phyloP scores from a whole-genome alignment of 495 filamentous ascomycete species.

The Aspergillus bridgeri region DNA sequence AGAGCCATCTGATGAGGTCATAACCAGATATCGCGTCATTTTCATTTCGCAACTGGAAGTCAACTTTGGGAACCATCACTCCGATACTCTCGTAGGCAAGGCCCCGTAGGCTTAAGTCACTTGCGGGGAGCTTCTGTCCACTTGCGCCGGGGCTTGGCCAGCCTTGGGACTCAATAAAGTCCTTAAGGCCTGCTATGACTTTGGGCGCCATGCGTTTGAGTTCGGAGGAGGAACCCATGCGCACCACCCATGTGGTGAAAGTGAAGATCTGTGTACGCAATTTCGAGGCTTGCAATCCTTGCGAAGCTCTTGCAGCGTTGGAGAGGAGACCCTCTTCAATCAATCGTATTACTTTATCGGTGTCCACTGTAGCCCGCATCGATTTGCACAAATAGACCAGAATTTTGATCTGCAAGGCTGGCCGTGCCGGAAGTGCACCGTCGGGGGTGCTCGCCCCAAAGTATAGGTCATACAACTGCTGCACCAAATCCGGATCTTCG shows the following conservation, averaged over 20 bases:
- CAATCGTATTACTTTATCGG: conserved; percentile 59
- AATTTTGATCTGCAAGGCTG: conserved; percentile 71
- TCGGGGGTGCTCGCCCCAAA: conserved; percentile 45
- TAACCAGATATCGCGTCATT: conserved; percentile 47
- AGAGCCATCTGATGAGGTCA: conserved; percentile 70
- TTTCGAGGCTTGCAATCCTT: conserved; percentile 67
- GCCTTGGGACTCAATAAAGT: conserved; percentile 75
- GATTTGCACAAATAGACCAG: conserved; percentile 76
- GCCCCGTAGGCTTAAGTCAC: conserved; percentile 63
- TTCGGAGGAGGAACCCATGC: conserved; percentile 60
- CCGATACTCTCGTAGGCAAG: conserved; percentile 84
- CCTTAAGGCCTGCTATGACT: conserved; percentile 66
- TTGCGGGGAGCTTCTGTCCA: conserved; percentile 45
- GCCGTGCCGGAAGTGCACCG: conserved; percentile 53
- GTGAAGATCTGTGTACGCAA: conserved; percentile 81
- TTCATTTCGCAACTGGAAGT: conserved; percentile 31
- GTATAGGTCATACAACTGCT: conserved; percentile 66
- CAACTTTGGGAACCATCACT: conserved; percentile 58
- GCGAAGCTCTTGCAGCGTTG: conserved; percentile 43
- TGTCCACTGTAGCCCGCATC: conserved; percentile 59
- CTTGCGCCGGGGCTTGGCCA: conserved; percentile 66
- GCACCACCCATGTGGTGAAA: conserved; percentile 83
- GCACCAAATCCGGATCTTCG: conserved; percentile 63
- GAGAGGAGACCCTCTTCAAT: conserved; percentile 63
- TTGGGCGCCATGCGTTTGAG: conserved; percentile 62